phyloP scores from a whole-genome alignment of 306 rosid genomes.

The Macrotyloma uniflorum region DNA sequence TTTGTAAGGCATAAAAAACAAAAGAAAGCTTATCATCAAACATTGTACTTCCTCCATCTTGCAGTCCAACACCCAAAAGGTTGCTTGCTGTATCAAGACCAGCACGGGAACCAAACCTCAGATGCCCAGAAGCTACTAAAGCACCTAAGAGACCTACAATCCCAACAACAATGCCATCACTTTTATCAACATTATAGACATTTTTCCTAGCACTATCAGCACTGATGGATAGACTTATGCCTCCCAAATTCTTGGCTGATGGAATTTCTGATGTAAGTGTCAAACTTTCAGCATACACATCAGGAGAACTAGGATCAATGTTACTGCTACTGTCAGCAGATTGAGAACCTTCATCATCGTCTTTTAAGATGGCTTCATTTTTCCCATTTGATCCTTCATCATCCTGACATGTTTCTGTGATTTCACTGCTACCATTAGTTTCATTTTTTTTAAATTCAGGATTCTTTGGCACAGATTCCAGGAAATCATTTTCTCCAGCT shows the following conservation, averaged over 20 bases:
- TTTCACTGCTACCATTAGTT: constrained; percentile 46
- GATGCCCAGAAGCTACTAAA: constrained; percentile 83
- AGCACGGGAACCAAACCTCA: constrained; percentile 61
- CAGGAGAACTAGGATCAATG: constrained; percentile 51
- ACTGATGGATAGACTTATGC: constrained; percentile 85
- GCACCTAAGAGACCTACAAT: constrained; percentile 86
- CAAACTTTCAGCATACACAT: constrained; percentile 53
- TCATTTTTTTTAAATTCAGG: constrained; percentile 48
- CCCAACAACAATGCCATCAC: constrained; percentile 91
- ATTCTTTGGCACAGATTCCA: constrained; percentile 46
- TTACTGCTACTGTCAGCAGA: constrained; percentile 49
- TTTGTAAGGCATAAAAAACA: constrained; percentile 87
- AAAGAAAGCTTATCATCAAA: constrained; percentile 93
- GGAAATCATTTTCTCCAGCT: constrained; percentile 67
- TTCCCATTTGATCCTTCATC: constrained; percentile 50
- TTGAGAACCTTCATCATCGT: constrained; percentile 57
- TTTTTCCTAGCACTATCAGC: constrained; percentile 96
- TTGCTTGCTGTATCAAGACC: constrained; percentile 63
- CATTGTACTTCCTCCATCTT: constrained; percentile 85
- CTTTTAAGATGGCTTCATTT: constrained; percentile 47
- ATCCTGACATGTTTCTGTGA: constrained; percentile 48
- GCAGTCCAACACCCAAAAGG: constrained; percentile 70
- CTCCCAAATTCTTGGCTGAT: constrained; percentile 76
- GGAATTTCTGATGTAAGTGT: constrained; percentile 61
- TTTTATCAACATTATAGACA: constrained; percentile 84